Evolutionary conservation across 2,329 filamentous ascomycete species (phyloP).

Genomic region (Fusarium tjaetaba): DNA sequence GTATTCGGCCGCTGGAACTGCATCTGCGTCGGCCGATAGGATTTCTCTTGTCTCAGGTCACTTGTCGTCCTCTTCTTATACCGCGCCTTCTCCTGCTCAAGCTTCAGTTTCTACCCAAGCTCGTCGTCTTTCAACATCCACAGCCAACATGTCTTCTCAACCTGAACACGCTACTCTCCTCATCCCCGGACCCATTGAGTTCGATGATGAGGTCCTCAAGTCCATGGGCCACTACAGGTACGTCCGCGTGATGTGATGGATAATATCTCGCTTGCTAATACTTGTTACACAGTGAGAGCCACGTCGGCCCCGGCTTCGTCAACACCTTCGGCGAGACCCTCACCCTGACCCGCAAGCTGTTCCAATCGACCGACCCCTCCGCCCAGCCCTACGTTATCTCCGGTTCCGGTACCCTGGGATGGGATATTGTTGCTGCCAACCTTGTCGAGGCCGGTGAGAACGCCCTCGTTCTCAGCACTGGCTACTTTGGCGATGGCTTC

Average conservation of each 20-base stretch:
- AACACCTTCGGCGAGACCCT: conserved; percentile 91
- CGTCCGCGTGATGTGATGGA: neutral
- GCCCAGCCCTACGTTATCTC: conserved; percentile 94
- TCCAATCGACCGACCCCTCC: conserved; percentile 84
- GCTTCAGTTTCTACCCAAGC: conserved; percentile 26
- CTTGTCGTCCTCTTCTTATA: conserved; percentile 37
- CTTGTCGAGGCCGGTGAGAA: conserved; percentile 89
- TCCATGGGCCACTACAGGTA: conserved; percentile 94
- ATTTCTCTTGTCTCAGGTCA: conserved; percentile 45
- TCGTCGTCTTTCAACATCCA: conserved; percentile 39
- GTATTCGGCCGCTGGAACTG: conserved; percentile 33
- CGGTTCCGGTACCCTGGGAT: conserved; percentile 94
- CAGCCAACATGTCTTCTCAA: conserved; percentile 68
- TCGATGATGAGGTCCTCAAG: conserved; percentile 94
- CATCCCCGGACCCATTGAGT: conserved; percentile 97
- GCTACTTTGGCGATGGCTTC: conserved; percentile 97
- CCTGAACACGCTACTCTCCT: conserved; percentile 77
- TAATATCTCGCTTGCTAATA: conserved; percentile 5
- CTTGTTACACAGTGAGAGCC: conserved; percentile 76
- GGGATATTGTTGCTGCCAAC: conserved; percentile 97
- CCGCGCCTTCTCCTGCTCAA: conserved; percentile 20
- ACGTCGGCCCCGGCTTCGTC: conserved; percentile 90
- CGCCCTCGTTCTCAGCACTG: conserved; percentile 91
- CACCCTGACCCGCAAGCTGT: conserved; percentile 87
- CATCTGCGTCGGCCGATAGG: conserved; percentile 39